A percentile compares a stretch with the other conserved stretches of the same genome.
These are phyloP conservation scores for Scheffersomyces amazonensis DNA, from an alignment of 805 yeast genomes.

Conservation along the genomic window DNA sequence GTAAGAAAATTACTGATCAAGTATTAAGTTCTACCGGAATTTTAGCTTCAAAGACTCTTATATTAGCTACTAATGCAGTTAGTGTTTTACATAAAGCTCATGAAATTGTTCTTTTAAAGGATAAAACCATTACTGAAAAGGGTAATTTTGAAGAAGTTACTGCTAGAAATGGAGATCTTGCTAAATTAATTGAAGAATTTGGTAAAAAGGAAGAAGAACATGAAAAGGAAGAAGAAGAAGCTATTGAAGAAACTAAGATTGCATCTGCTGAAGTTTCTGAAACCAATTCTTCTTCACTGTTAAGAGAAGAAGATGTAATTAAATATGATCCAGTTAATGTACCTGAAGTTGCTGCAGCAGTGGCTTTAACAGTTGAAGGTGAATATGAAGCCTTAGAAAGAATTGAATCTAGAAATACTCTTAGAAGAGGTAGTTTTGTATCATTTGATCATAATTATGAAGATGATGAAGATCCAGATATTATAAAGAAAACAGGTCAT, in stretches of 20 bases:
- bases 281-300: constrained; percentile 4
- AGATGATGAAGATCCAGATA: constrained; percentile 21
- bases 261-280: constrained; percentile 6
- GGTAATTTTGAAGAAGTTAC: constrained; percentile 50
- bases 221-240: constrained; percentile 10
- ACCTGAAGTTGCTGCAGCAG: constrained; percentile 5
- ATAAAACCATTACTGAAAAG: constrained; percentile 29
- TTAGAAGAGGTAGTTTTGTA: constrained; percentile 26
- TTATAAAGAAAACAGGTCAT: constrained; percentile 13
- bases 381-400: not conserved
- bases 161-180: constrained; percentile 33
- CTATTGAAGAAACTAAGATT: constrained; percentile 17
- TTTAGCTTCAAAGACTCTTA: constrained; percentile 29
- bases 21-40: constrained; percentile 32
- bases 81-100: constrained; percentile 32
- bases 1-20: constrained; percentile 27
- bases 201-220: constrained; percentile 17
- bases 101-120: constrained; percentile 27
- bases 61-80: constrained; percentile 40
- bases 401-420: constrained; percentile 3
- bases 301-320: constrained; percentile 13
- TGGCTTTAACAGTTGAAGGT: constrained; percentile 11
- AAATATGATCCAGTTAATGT: constrained; percentile 16
- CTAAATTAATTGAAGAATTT: constrained; percentile 28
- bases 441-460: constrained; percentile 33